A percentile compares a stretch with the other conserved stretches of the same genome.
Conservation (phyloP, 768 basidiomycete species). For the Podaxis pistillaris region DNA sequence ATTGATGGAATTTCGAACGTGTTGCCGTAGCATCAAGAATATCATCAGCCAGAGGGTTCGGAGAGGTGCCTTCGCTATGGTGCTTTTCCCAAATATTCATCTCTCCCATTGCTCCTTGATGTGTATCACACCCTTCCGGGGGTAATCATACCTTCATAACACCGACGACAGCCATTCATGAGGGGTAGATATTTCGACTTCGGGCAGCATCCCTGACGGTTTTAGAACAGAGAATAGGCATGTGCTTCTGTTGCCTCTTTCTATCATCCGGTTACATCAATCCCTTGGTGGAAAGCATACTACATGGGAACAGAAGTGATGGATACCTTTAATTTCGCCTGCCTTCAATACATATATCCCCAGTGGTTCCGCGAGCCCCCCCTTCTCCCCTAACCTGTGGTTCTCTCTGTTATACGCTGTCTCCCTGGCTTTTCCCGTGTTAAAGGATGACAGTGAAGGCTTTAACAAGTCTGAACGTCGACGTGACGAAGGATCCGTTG, state of each 20-base stretch:
- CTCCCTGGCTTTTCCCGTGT: neutral
- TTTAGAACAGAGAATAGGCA: neutral
- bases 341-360: neutral
- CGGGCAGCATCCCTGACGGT: neutral
- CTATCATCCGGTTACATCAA: neutral
- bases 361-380: neutral
- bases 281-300: neutral
- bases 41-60: no score
- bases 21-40: no score
- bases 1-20: no score
- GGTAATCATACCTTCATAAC: no score
- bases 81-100: no score
- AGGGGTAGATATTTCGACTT: neutral
- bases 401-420: neutral
- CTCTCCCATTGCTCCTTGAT: no score
- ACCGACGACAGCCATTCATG: neutral
- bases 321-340: neutral
- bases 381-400: neutral
- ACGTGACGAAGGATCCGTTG: constrained; percentile 42
- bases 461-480: neutral
- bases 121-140: no score
- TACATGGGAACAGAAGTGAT: constrained; percentile 12
- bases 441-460: neutral
- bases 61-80: no score
- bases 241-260: constrained; percentile 8